phyloP scores from a whole-genome alignment of 2,329 filamentous ascomycete genomes.

The Arthrobotrys megalospora region DNA sequence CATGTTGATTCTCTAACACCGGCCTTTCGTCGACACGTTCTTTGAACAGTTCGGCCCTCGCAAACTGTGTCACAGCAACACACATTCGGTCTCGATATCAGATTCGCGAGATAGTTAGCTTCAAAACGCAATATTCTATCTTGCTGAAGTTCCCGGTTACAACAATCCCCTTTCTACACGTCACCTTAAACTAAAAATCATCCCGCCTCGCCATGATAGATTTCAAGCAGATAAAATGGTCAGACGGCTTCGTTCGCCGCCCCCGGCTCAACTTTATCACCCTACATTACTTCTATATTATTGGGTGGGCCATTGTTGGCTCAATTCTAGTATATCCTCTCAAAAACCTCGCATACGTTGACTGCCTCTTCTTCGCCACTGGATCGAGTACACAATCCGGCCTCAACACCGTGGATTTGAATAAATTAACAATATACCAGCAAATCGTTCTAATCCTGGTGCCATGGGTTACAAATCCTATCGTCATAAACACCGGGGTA shows the following conservation, averaged over 20 bases:
- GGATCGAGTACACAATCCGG: slow-evolving; percentile 93
- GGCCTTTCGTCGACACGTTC: slow-evolving; percentile 59
- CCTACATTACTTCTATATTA: slow-evolving; percentile 81
- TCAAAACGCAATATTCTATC: not conserved
- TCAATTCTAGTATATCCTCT: slow-evolving; percentile 82
- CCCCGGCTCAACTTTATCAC: slow-evolving; percentile 83
- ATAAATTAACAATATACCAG: slow-evolving; percentile 78
- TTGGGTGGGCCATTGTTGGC: slow-evolving; percentile 79
- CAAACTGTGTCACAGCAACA: not conserved
- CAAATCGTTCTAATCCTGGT: slow-evolving; percentile 81
- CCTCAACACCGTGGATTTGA: slow-evolving; percentile 81
- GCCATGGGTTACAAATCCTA: slow-evolving; percentile 83
- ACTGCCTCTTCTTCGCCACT: slow-evolving; percentile 88
- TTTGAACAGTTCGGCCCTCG: slow-evolving; percentile 54
- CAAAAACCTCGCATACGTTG: slow-evolving; percentile 80
- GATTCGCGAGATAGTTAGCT: not conserved
- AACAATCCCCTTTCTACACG: not conserved
- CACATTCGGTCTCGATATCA: not conserved
- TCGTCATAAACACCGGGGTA: slow-evolving; percentile 85
- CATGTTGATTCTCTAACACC: slow-evolving; percentile 58
- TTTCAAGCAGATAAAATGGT: slow-evolving; percentile 44
- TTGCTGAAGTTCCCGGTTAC: not conserved
- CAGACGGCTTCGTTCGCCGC: slow-evolving; percentile 17
- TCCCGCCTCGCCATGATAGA: slow-evolving; percentile 26
- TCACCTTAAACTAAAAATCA: not conserved